Evolutionary conservation across 2,329 filamentous ascomycete genomes (phyloP).

Genomic region (Phyllachora maydis): DNA sequence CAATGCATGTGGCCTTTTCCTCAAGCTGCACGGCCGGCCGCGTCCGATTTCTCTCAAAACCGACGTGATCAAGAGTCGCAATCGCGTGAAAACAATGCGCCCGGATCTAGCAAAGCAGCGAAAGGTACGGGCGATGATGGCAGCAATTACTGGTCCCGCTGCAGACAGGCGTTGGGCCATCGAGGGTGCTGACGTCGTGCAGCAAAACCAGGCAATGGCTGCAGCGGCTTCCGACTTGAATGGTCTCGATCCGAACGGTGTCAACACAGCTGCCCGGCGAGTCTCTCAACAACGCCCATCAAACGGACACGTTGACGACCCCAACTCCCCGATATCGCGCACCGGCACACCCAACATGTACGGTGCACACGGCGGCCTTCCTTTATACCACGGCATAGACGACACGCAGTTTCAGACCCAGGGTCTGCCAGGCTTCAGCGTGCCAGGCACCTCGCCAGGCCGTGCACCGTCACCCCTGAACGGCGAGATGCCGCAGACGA

Average conservation of each 20-base stretch:
- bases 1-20: constrained; percentile 93
- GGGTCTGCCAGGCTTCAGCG: constrained; percentile 25
- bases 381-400: constrained; percentile 62
- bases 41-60: constrained; percentile 95
- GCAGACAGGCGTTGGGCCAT: too few relatives aligned
- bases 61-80: constrained; percentile 98
- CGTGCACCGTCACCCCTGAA: constrained; percentile 26
- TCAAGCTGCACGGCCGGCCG: constrained; percentile 87
- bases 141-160: too few relatives aligned
- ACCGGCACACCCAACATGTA: constrained; percentile 60
- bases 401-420: constrained; percentile 45
- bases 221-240: constrained; percentile 22
- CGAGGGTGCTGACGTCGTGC: too few relatives aligned
- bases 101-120: constrained; percentile 63
- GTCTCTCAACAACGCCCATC: constrained; percentile 51
- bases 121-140: constrained; percentile 28
- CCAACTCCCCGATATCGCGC: constrained; percentile 60
- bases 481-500: constrained; percentile 47
- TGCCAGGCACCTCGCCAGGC: constrained; percentile 30
- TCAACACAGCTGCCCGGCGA: constrained; percentile 33
- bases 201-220: constrained; percentile 18
- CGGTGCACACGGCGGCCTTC: constrained; percentile 40
- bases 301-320: constrained; percentile 54
- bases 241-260: constrained; percentile 33
- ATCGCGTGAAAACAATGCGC: constrained; percentile 77